Base-by-base conservation (phyloP, 2,329 filamentous ascomycete genomes). In the Didymella lethalis region DNA sequence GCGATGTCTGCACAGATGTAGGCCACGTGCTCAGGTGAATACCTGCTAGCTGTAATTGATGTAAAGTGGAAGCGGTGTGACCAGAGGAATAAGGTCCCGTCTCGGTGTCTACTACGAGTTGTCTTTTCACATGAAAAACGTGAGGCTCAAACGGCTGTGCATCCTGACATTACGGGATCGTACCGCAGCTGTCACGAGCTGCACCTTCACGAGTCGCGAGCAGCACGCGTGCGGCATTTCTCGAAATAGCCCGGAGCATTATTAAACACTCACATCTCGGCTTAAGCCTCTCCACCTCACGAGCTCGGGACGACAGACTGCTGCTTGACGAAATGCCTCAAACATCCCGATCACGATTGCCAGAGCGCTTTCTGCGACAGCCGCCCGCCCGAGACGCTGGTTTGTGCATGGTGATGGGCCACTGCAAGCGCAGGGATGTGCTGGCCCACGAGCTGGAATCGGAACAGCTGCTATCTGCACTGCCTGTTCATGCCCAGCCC, bases 371-470 rank as follows among this genome's bases (percentile, higher is more conserved):
- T 54, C 48, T 61, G 54, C 54, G 43, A 62, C 59, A 57, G 58
- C 70, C 69, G 62, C 60, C 69, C 56, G 63, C 61, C 71, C 71
- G 71, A 69, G 52, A 41, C 46, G 51, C 31, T 68, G 63, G 61
- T 57, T 52, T 59, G 57, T 54, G 55, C 57, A 61, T 63, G 43
- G 51, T 50, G 45, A 48, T 61, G 53, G 44, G 48, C 61, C 57
- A 64, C 56, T 61, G 49, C 26, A 45, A 47, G 59, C 64, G 57
- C 52, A 56, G 55, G 62, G 62, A 63, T 58, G 34, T 53, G 43
- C 50, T 57, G 60, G 43, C 52, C 43, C 57, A 70, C 71, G 71
- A 70, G 61, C 65, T 69, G 62, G 63, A 68, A 71, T 65, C 70
- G 71, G 71, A 71, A 68, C 64, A 55, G 46, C 47, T 52, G 52